Base-by-base conservation (phyloP, 371 early-diverging fungal species). In the Polyrhizophydium stewartii region DNA sequence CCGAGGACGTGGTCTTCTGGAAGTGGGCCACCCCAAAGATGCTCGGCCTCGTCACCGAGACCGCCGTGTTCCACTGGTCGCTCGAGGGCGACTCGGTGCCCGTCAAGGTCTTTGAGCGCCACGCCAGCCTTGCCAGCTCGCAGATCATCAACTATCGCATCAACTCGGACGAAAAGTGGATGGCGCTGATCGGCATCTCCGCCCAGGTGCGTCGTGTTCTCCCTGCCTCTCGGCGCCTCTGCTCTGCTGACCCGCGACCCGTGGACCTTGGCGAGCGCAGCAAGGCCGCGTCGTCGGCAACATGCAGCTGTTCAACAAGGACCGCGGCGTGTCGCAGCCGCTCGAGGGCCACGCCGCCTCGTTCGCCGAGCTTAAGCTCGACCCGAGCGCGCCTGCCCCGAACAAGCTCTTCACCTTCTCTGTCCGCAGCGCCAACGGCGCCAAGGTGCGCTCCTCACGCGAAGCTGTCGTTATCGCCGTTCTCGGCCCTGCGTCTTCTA, bases 291-390 rank as follows among this genome's bases (percentile, higher is more conserved):
- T 98, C 38, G 94, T 87, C 5, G 98, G 98, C 46, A 86, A 85
- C 45, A 95, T 97, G 94, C 98, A 98, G 70, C 85, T 98, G 30
- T 97, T 87, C 73, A 91, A 92, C 62, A 90, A 84, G 66, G 96
- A 94, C 45, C 89, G 95, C 57, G 85, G 86, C 28, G 94, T 94
- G 58, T 91, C 91, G 68, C 98, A 98, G 73, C 87, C 90, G 55
- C 90, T 98, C 55, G 98, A 98, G 76, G 98, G 96, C 31, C 97
- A 97, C 68, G 95, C 96, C 43, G 96, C 92, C 30, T 91, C 92
- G 10, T 98, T 98, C 76, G 94, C 96, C 28, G 89, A 93, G 40
- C 67, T 98, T 50, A 84, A 77, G 60, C 67, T 94, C 9, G 96
- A 96, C 57, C 89, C 87, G 22, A 85, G 87, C 0, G 27, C 69